Evolutionary conservation across 768 basidiomycete genomes (phyloP).

Genomic region (Rhodotorula babjevae): DNA sequence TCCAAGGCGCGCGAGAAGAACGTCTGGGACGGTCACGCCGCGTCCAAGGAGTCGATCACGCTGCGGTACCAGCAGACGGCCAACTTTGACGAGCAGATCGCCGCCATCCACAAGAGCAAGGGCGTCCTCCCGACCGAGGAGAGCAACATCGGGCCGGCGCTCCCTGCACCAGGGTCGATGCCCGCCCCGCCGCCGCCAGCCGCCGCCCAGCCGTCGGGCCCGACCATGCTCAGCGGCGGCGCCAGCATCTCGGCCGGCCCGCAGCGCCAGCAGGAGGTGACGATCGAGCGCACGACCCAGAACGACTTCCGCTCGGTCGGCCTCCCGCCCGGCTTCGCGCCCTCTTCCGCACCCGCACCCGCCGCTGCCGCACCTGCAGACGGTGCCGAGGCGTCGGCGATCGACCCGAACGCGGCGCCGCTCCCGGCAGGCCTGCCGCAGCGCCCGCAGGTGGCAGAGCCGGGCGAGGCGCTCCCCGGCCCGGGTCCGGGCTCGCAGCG

Average conservation of each 20-base stretch:
- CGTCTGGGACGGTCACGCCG: conserved; percentile 98
- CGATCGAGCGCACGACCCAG: conserved; percentile 49
- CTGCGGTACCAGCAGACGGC: conserved; percentile 86
- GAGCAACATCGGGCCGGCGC: conserved; percentile 25
- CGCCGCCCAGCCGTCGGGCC: no score
- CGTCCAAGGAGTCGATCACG: conserved; percentile 82
- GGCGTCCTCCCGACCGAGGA: conserved; percentile 63
- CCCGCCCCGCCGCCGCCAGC: conserved; percentile 52
- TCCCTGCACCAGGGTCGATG: conserved; percentile 50
- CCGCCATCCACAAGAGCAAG: conserved; percentile 83
- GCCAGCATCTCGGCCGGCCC: conserved; percentile 87
- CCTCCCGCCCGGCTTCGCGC: conserved; percentile 48
- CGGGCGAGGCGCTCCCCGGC: conserved; percentile 48
- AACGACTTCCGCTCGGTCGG: conserved; percentile 49
- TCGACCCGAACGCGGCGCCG: neutral
- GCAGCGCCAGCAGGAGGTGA: conserved; percentile 59
- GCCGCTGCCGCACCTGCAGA: conserved; percentile 59
- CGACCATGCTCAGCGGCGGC: conserved; percentile 57
- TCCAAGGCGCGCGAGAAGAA: conserved; percentile 88
- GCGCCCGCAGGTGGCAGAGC: conserved; percentile 61
- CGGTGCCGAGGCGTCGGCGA: no score
- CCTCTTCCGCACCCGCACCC: conserved; percentile 59
- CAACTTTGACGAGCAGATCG: conserved; percentile 97
- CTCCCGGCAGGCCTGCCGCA: conserved; percentile 63
- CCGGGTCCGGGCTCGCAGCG: neutral